These are phyloP conservation scores for Sclerotinia spermophila DNA, from an alignment of 2,329 filamentous ascomycete species.

Conservation along the genomic window DNA sequence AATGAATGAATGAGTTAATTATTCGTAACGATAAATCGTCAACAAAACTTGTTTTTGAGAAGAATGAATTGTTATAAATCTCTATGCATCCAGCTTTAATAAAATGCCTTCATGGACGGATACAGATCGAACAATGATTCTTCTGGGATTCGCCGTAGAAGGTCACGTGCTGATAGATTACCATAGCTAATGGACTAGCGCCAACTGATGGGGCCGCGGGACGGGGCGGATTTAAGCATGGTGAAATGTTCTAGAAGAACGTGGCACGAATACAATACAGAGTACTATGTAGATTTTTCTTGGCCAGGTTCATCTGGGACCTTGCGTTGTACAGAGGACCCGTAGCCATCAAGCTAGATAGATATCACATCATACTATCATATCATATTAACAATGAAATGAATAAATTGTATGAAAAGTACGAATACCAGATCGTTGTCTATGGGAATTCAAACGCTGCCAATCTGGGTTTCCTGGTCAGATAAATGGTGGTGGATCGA, in stretches of 20 bases:
- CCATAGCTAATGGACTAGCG: not conserved
- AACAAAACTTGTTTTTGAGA: not conserved
- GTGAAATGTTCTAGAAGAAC: conserved; percentile 16
- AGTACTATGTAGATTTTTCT: not conserved
- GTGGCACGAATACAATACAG: conserved; percentile 15
- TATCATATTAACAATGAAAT: not conserved
- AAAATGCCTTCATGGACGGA: conserved; percentile 1
- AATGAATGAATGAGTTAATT: not conserved
- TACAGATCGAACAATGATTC: conserved; percentile 1
- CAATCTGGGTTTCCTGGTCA: not conserved
- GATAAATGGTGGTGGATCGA: not conserved
- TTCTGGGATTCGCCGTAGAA: conserved; percentile 5
- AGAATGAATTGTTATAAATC: conserved; percentile 4
- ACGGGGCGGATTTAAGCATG: conserved; percentile 8
- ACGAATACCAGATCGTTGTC: not conserved
- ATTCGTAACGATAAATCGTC: not conserved
- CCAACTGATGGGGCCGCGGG: not conserved
- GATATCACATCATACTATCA: no score
- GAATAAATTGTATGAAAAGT: not conserved
- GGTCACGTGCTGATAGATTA: conserved; percentile 10
- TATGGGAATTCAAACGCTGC: not conserved
- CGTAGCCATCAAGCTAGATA: not conserved
- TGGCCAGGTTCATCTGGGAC: conserved; percentile 7
- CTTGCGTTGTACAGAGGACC: not conserved
- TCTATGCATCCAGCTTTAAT: conserved; percentile 9